Conservation (phyloP, 2,329 filamentous ascomycete species). For the Colletotrichum falcatum region DNA sequence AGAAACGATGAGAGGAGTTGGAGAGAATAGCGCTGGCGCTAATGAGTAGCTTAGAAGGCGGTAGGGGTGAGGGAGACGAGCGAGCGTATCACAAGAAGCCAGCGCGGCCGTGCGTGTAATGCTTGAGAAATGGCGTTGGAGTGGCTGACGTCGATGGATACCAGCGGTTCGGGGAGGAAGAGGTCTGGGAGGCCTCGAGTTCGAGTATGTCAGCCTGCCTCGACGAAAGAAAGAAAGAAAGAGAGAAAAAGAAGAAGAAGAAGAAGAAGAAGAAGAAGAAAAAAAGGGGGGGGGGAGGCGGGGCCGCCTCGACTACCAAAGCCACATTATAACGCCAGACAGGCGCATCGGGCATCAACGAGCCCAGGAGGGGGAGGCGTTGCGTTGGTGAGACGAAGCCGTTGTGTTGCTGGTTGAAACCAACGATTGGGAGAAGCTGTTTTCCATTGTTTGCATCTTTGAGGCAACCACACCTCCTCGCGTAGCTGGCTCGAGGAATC, state of each 20-base stretch:
- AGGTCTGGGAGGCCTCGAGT: not conserved
- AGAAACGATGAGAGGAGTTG: slow-evolving; percentile 12
- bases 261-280: not conserved
- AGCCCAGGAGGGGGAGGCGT: not conserved
- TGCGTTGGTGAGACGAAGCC: slow-evolving; percentile 1
- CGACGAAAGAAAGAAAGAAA: no score
- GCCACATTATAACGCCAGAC: slow-evolving; percentile 9
- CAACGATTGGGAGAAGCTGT: not conserved
- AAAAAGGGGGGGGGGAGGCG: no score
- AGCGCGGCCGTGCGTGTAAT: slow-evolving; percentile 6
- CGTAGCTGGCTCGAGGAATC: not conserved
- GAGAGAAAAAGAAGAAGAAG: not conserved
- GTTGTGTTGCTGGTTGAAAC: not conserved
- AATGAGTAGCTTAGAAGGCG: not conserved
- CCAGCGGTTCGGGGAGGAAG: not conserved
- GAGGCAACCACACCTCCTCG: not conserved
- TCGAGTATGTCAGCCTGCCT: not conserved
- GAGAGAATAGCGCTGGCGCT: slow-evolving; percentile 1
- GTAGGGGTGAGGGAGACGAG: not conserved
- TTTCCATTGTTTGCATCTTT: slow-evolving; percentile 19
- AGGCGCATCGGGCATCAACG: not conserved
- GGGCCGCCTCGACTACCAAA: not conserved
- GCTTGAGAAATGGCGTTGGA: not conserved
- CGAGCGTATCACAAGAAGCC: slow-evolving; percentile 11
- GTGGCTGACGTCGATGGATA: not conserved